A percentile compares a stretch with the other conserved stretches of the same genome.
Evolutionary conservation across 2,329 filamentous ascomycete genomes (phyloP).

Genomic region (Fusarium siculi): DNA sequence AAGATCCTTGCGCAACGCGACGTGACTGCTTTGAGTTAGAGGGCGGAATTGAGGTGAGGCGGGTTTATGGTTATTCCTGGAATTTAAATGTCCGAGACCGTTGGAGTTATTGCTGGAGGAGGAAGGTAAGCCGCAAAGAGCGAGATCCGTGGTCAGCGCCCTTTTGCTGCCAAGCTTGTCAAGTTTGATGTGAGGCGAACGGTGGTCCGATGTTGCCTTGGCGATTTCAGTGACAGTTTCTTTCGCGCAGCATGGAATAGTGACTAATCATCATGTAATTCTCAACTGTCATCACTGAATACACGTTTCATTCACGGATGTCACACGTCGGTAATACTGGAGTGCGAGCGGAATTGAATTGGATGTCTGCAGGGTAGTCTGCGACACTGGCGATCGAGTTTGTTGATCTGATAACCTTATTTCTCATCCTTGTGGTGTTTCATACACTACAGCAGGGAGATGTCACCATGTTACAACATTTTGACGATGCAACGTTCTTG

Average conservation of each 20-base stretch:
- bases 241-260: neutral
- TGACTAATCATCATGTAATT: neutral
- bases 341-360: neutral
- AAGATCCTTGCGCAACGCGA: constrained; percentile 5
- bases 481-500: neutral
- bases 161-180: neutral
- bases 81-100: neutral
- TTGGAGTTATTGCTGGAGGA: neutral
- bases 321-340: too few species aligned
- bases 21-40: neutral
- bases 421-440: neutral
- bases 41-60: neutral
- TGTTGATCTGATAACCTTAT: neutral
- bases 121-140: neutral
- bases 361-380: neutral
- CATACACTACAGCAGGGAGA: neutral
- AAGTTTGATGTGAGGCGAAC: neutral
- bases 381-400: neutral
- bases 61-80: neutral
- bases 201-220: neutral
- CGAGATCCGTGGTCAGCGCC: neutral
- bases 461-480: neutral
- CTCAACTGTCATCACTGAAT: rapidly evolving
- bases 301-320: rapidly evolving
- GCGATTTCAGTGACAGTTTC: neutral